Percentiles rank a stretch among this genome's conserved stretches.
Evolutionary conservation across 106 monocot genomes (phyloP).

Genomic region (Acorus gramineus): DNA sequence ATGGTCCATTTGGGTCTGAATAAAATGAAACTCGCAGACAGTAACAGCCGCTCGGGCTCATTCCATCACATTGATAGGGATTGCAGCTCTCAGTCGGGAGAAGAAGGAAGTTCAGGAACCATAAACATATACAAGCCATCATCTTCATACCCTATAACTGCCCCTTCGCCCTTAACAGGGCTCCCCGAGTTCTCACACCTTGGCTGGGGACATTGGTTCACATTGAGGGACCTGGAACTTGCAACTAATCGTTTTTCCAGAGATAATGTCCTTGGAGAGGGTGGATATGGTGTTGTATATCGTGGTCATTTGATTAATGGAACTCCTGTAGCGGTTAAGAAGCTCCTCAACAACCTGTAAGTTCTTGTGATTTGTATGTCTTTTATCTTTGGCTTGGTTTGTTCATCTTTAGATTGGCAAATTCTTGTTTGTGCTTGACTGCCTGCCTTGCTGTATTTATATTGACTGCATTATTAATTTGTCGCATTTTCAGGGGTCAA

Average conservation of each 20-base stretch:
- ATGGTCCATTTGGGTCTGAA: slow-evolving; percentile 17
- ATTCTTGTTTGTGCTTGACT: too few species aligned
- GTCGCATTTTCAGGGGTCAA: slow-evolving; percentile 20
- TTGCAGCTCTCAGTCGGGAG: slow-evolving; percentile 15
- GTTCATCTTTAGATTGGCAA: background rate
- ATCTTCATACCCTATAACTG: slow-evolving; percentile 12
- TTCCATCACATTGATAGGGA: slow-evolving; percentile 20
- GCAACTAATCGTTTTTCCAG: slow-evolving; percentile 35
- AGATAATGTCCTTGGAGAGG: slow-evolving; percentile 42
- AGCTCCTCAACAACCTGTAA: slow-evolving; percentile 51
- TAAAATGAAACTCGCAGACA: slow-evolving; percentile 11
- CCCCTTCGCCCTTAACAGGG: slow-evolving; percentile 21
- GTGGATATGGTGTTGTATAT: slow-evolving; percentile 46
- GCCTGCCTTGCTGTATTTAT: background rate
- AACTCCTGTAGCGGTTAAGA: slow-evolving; percentile 37
- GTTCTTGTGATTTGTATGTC: slow-evolving; percentile 5
- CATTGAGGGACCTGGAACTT: slow-evolving; percentile 33
- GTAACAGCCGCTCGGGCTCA: slow-evolving; percentile 11
- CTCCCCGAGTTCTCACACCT: slow-evolving; percentile 37
- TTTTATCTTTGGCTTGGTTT: slow-evolving; percentile 1
- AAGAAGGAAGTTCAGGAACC: slow-evolving; percentile 16
- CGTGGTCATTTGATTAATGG: slow-evolving; percentile 26
- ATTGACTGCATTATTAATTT: background rate
- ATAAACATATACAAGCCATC: background rate
- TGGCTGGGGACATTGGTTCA: slow-evolving; percentile 51